Evolutionary conservation across 306 rosid genomes (phyloP).

Genomic region (Abrus precatorius): DNA sequence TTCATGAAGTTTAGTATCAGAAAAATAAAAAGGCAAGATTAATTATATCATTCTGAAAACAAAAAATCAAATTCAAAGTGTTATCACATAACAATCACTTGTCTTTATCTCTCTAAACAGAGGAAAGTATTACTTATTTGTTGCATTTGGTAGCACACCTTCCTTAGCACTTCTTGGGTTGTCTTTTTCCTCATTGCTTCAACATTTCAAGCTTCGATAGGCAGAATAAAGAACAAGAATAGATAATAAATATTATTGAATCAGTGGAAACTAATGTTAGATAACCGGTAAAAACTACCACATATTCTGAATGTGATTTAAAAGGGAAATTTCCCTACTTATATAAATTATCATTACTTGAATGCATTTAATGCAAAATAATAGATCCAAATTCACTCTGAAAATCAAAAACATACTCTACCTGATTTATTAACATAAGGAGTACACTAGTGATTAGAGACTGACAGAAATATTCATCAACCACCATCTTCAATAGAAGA

Average conservation of each 20-base stretch:
- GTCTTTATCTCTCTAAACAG: slow-evolving; percentile 45
- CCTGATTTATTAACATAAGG: too few species aligned
- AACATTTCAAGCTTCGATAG: slow-evolving; percentile 87
- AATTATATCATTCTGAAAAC: neutral
- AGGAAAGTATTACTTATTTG: slow-evolving; percentile 49
- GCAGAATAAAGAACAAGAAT: slow-evolving; percentile 55
- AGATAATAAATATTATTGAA: slow-evolving; percentile 8
- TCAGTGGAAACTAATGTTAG: slow-evolving; percentile 25
- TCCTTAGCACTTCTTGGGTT: slow-evolving; percentile 93
- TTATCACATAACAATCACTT: slow-evolving; percentile 51
- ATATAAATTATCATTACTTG: slow-evolving; percentile 14
- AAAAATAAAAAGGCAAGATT: too few species aligned
- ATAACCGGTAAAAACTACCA: slow-evolving; percentile 19
- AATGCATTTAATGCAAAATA: slow-evolving; percentile 32
- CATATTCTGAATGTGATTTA: slow-evolving; percentile 15
- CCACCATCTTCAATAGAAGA: too few species aligned
- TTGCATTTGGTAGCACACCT: slow-evolving; percentile 68
- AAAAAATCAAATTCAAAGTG: slow-evolving; percentile 28
- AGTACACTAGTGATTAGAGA: too few species aligned
- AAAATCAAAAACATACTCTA: slow-evolving; percentile 9
- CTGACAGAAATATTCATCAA: too few species aligned
- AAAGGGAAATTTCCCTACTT: neutral
- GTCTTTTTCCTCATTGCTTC: slow-evolving; percentile 94
- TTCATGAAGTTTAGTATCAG: too few species aligned
- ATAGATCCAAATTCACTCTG: slow-evolving; percentile 25